Conservation (phyloP, 2,329 filamentous ascomycete genomes). For the Ophiobolus disseminans region DNA sequence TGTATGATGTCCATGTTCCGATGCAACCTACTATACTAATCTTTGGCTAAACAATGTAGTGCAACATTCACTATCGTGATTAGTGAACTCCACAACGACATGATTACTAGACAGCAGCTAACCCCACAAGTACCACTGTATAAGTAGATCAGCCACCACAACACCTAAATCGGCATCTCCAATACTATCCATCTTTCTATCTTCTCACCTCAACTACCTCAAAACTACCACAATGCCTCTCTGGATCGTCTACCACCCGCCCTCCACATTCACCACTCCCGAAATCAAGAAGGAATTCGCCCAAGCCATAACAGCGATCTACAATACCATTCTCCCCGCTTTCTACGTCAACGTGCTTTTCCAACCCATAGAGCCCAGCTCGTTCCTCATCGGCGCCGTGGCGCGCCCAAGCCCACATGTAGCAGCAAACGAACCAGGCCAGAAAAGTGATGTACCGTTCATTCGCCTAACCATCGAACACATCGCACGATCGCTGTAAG, state of each 20-base stretch:
- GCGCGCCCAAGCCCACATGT: constrained; percentile 17
- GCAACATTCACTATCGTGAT: constrained; percentile 7
- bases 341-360: constrained; percentile 57
- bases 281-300: constrained; percentile 41
- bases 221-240: constrained; percentile 52
- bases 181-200: neutral
- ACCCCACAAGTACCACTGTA: neutral
- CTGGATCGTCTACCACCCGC: constrained; percentile 53
- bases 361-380: constrained; percentile 32
- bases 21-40: no score
- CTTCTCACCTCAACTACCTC: neutral
- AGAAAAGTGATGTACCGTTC: constrained; percentile 37
- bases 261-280: constrained; percentile 40
- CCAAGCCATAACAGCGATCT: constrained; percentile 51
- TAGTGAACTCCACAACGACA: constrained; percentile 5
- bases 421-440: constrained; percentile 10
- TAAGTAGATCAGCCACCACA: no score
- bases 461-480: constrained; percentile 47
- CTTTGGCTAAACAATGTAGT: neutral
- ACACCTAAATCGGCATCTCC: no score
- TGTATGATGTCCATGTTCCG: no score
- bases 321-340: constrained; percentile 48
- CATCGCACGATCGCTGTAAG: constrained; percentile 37
- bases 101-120: constrained; percentile 5
- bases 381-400: constrained; percentile 44